Base-by-base conservation (phyloP, 768 basidiomycete genomes). In the Russula sp. region DNA sequence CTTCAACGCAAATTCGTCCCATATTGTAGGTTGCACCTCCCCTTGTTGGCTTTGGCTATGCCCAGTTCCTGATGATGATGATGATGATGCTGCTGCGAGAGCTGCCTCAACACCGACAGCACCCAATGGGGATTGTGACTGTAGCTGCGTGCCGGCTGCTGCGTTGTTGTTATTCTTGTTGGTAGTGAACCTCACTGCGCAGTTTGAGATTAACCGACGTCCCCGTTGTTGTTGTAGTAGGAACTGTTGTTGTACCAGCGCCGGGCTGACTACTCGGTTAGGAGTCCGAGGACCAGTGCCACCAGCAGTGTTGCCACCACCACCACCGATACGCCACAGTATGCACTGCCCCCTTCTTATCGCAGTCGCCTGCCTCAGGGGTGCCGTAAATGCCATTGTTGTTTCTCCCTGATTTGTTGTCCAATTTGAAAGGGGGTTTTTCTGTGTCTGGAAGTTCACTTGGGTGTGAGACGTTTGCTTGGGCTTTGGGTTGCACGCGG, bases 31-130 rank as follows among this genome's bases (percentile, higher is more conserved):
- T 28, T 5, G 74, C 36, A 51, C 75, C 32, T 34, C 32, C n/a
- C n/a, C 18, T 10, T 34, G 28, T 30, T 30, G 28, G 28, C 28
- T 30, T 30, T 30, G 4, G 30, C 30, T 32, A 13, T 24, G 74
- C 5, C 71, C 70, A 38, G 36, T 13, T 38, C 36, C 38, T 14
- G 38, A 16, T 14, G 38, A 38, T 16, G 38, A n/a, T n/a, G n/a
- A n/a, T 9, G 34, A 11, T 11, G 6, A 1, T 4, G 68, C 71
- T 34, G 77, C 76, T 11, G 79, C 79, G 52, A 83, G 70, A 3
- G 87, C 88, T 13, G 85, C 85, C 14, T 76, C 77, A 53, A 89
- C 85, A 1, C 88, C 88, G 54, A 89, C 75, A 14, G 83, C 86
- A 0, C 82, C 84, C 26, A 84, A 78, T 24, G 82, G 81, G 6